Conservation (phyloP, 129 eudicot genomes). For the Tagetes patula region DNA sequence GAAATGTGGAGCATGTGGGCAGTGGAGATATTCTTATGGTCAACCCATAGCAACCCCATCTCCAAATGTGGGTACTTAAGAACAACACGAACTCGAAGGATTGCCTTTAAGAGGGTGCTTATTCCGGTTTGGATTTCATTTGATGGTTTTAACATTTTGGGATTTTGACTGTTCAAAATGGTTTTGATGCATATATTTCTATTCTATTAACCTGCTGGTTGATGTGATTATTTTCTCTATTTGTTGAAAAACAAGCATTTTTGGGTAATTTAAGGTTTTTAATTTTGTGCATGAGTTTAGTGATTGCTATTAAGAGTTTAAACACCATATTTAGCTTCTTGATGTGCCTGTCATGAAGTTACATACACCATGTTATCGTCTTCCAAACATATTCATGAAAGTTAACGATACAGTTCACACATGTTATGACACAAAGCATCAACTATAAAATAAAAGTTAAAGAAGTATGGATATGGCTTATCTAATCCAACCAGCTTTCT, state of each 20-base stretch:
- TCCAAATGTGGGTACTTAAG: slow-evolving; percentile 72
- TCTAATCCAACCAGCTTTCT: too few relatives aligned
- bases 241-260: not conserved
- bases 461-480: too few relatives aligned
- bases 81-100: not conserved
- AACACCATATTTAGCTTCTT: not conserved
- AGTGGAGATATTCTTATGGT: slow-evolving; percentile 95
- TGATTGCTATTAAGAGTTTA: not conserved
- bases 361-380: not conserved
- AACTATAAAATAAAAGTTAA: too few relatives aligned
- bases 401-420: not conserved
- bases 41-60: slow-evolving; percentile 60
- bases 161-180: not conserved
- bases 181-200: slow-evolving; percentile 5
- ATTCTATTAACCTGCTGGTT: slow-evolving; percentile 1
- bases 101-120: not conserved
- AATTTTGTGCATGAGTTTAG: not conserved
- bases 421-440: not conserved
- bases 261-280: not conserved
- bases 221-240: not conserved
- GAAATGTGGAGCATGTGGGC: slow-evolving; percentile 75
- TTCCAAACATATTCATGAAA: not conserved
- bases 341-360: not conserved
- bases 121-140: not conserved
- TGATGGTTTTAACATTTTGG: not conserved